A percentile compares a stretch with the other conserved stretches of the same genome.
phyloP scores from a whole-genome alignment of 2,329 filamentous ascomycete genomes.

The Aureobasidium lini region DNA sequence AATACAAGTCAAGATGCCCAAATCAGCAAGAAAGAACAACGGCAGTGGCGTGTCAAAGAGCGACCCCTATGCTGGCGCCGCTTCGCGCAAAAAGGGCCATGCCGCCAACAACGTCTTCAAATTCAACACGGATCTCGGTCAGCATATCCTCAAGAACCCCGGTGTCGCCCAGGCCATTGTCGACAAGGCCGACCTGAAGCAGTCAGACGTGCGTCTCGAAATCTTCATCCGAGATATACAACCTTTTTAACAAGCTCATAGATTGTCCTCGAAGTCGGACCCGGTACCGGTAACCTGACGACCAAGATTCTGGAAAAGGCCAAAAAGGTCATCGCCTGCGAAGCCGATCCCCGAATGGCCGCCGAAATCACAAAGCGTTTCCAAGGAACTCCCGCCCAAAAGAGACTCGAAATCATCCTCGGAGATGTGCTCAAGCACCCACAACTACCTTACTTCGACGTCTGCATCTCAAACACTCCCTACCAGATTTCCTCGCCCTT shows the following conservation, averaged over 20 bases:
- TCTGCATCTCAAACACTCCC: conserved; percentile 73
- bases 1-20: conserved; percentile 35
- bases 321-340: conserved; percentile 76
- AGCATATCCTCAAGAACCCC: conserved; percentile 89
- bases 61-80: conserved; percentile 37
- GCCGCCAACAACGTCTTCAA: conserved; percentile 79
- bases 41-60: conserved; percentile 28
- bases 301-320: conserved; percentile 82
- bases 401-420: conserved; percentile 77
- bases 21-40: conserved; percentile 30
- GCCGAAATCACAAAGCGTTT: conserved; percentile 91
- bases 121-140: conserved; percentile 86
- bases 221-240: not conserved
- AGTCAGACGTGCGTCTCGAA: conserved; percentile 55
- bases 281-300: conserved; percentile 83
- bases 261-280: conserved; percentile 84
- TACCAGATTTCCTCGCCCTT: conserved; percentile 82
- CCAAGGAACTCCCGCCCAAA: conserved; percentile 77
- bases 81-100: conserved; percentile 40
- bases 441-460: conserved; percentile 69
- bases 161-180: conserved; percentile 77
- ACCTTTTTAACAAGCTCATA: not conserved
- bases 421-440: conserved; percentile 87
- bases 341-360: conserved; percentile 93
- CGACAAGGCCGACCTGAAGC: conserved; percentile 81